Base-by-base conservation (phyloP, 2,329 filamentous ascomycete species). In the Sarocladium brachiariae region DNA sequence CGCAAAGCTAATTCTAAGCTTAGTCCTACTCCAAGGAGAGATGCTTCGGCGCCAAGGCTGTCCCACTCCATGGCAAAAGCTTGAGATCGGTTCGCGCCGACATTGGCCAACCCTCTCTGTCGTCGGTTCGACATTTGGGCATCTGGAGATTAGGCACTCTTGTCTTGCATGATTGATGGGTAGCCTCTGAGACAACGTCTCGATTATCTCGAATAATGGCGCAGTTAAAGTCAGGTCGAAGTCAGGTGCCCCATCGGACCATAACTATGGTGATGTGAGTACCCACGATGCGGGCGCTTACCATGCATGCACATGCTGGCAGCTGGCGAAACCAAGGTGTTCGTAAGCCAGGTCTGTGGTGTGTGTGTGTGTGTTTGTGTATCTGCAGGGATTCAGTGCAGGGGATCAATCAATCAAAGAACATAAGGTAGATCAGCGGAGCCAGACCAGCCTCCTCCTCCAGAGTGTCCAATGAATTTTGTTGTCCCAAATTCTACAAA, bases 361-460 rank as follows among this genome's bases (percentile, higher is more conserved):
- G 31, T 33, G 43, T n/a, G n/a, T n/a, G n/a, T n/a, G n/a, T n/a
- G n/a, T n/a, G n/a, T n/a, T n/a, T n/a, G 14, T 10, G 27, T 21
- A 11, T 33, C 16, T 47, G 27, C 43, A 47, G 43, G 43, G 43
- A 47, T 47, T 47, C 27, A 13, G 10, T 8, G n/a, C 39, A 43
- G 39, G 39, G 39, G 21, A 47, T 25, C 24, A 16, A 47, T 31
- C 9, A 25, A 4, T 25, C 21, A 47, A n/a, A n/a, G n/a, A n/a
- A n/a, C n/a, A n/a, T n/a, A n/a, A n/a, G n/a, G n/a, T 21, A 47
- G 43, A 47, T 47, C 43, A 25, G 43, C 43, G 43, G 43, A 47
- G 43, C 43, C 43, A 25, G 21, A 47, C 43, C 43, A 47, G 43
- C 43, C 43, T 47, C 43, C 43, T 23, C 43, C n/a, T 30, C 11